Evolutionary conservation across 2,329 filamentous ascomycete genomes (phyloP).

Genomic region (Aspergillus sp.): DNA sequence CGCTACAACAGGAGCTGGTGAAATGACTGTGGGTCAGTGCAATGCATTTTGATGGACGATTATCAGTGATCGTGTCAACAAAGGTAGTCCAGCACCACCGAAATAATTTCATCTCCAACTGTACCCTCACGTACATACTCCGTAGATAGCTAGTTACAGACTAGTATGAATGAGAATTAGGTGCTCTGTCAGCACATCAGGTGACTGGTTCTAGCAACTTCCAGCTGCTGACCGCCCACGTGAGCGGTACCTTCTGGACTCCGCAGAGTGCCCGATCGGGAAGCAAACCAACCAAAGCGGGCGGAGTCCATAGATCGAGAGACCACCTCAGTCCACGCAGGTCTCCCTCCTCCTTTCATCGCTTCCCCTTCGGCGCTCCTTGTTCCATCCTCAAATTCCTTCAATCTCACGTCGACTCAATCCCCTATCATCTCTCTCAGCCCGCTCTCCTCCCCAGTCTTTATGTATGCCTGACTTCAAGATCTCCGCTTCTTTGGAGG

Average conservation of each 20-base stretch:
- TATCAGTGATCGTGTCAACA: too few relatives aligned
- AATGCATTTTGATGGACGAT: too few relatives aligned
- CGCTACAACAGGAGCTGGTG: too few relatives aligned
- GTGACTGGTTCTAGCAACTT: neutral
- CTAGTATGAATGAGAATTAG: neutral
- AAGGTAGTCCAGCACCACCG: too few relatives aligned
- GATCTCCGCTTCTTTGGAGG: conserved; percentile 83
- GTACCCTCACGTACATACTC: too few relatives aligned
- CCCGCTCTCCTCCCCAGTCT: conserved; percentile 10
- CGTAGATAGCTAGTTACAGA: neutral
- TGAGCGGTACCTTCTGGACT: neutral
- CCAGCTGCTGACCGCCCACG: neutral
- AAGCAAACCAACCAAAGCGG: too few relatives aligned
- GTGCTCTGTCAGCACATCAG: neutral
- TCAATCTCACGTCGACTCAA: too few relatives aligned
- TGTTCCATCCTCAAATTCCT: neutral
- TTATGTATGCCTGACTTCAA: conserved; percentile 76
- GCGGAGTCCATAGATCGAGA: too few relatives aligned
- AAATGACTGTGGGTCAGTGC: too few relatives aligned
- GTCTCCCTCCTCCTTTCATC: too few relatives aligned
- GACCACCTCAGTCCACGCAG: too few relatives aligned
- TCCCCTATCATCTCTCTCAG: neutral
- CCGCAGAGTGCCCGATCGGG: neutral
- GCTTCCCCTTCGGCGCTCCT: neutral
- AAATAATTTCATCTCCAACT: too few relatives aligned